These are phyloP conservation scores for Blastobotrys americana DNA, from an alignment of 805 yeast genomes.

Conservation along the genomic window DNA sequence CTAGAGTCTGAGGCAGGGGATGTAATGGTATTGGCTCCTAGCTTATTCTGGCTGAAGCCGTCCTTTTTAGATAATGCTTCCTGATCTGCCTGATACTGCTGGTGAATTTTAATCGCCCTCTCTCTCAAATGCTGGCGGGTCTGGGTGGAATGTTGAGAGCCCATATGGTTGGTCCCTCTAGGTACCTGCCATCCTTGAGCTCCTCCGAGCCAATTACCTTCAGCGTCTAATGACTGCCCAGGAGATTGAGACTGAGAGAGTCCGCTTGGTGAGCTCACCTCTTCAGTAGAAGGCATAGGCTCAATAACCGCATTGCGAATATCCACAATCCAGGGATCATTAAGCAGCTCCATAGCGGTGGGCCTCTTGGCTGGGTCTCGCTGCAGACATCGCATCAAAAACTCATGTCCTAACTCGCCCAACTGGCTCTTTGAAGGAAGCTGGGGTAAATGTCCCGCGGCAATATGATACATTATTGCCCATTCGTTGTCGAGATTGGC, in stretches of 20 bases:
- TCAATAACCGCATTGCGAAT: constrained; percentile 16
- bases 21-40: background rate
- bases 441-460: constrained; percentile 87
- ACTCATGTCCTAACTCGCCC: constrained; percentile 62
- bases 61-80: background rate
- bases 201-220: background rate
- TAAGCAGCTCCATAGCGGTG: constrained; percentile 76
- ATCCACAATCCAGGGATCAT: constrained; percentile 74
- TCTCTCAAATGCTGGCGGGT: background rate
- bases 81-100: background rate
- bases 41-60: background rate
- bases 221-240: background rate
- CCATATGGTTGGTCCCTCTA: background rate
- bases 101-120: background rate
- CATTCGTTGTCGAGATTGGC: constrained; percentile 91
- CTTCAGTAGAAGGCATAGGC: background rate
- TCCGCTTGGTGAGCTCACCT: background rate
- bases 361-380: constrained; percentile 77
- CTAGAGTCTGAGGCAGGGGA: no score
- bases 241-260: background rate
- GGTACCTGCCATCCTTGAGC: background rate
- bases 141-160: background rate
- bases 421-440: constrained; percentile 75
- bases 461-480: constrained; percentile 98
- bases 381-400: constrained; percentile 68